Conservation (phyloP, 2,329 filamentous ascomycete genomes). For the Ascochyta rabiei region DNA sequence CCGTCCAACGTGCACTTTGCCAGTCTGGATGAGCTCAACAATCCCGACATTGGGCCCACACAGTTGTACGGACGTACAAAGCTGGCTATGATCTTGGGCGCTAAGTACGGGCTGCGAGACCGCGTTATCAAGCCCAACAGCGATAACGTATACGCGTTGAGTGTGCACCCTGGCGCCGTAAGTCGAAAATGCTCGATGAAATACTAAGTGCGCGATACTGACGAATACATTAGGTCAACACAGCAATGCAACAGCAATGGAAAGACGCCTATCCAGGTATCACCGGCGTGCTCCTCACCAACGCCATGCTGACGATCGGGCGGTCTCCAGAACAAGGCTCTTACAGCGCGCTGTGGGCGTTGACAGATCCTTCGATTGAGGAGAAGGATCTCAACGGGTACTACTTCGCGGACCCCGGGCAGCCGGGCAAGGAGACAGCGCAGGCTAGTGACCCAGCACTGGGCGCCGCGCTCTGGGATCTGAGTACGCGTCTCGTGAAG, state of each 20-base stretch:
- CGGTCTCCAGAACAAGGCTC: conserved; percentile 52
- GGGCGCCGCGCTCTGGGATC: conserved; percentile 49
- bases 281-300: conserved; percentile 48
- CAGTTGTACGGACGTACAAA: conserved; percentile 53
- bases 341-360: conserved; percentile 51
- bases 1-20: conserved; percentile 49
- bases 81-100: conserved; percentile 52
- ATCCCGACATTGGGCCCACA: conserved; percentile 41
- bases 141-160: conserved; percentile 51
- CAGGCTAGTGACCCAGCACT: conserved; percentile 51
- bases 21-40: conserved; percentile 53
- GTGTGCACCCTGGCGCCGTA: conserved; percentile 51
- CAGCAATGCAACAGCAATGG: conserved; percentile 55
- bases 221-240: conserved; percentile 48
- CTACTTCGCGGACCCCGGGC: conserved; percentile 51
- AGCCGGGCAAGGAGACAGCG: conserved; percentile 47
- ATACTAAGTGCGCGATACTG: neutral
- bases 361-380: conserved; percentile 51
- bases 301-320: conserved; percentile 43
- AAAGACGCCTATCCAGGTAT: conserved; percentile 55
- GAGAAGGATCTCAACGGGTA: conserved; percentile 52
- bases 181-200: neutral
- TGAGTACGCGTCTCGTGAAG: conserved; percentile 50
- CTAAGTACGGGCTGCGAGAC: conserved; percentile 51
- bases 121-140: conserved; percentile 52